Evolutionary conservation across 352 stramenopile genomes (phyloP).

Genomic region (Globisporangium heterothallicum): DNA sequence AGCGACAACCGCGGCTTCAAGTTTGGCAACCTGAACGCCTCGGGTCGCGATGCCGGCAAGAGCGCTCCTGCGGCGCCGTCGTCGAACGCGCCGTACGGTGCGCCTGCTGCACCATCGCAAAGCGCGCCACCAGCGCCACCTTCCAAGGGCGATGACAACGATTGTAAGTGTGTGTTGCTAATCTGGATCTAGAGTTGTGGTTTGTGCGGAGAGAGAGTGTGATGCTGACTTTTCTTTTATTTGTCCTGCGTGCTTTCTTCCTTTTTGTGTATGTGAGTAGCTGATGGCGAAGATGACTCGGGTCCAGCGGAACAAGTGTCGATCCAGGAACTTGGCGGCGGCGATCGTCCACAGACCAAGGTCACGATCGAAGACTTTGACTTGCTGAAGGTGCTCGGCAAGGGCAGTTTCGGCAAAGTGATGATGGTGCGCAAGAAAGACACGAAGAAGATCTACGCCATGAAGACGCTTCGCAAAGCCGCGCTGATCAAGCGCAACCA

Average conservation of each 20-base stretch:
- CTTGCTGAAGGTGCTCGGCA: slow-evolving; percentile 92
- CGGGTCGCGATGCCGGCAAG: slow-evolving; percentile 56
- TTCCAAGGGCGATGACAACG: slow-evolving; percentile 36
- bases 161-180: slow-evolving; percentile 44
- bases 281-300: slow-evolving; percentile 77
- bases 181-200: neutral
- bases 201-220: neutral
- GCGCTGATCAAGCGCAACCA: slow-evolving; percentile 92
- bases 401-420: slow-evolving; percentile 95
- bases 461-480: slow-evolving; percentile 94
- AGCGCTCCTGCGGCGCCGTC: slow-evolving; percentile 74
- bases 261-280: slow-evolving; percentile 19
- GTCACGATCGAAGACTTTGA: slow-evolving; percentile 92
- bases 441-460: slow-evolving; percentile 91
- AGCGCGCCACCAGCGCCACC: slow-evolving; percentile 8
- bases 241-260: neutral
- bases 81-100: slow-evolving; percentile 12
- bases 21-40: slow-evolving; percentile 44
- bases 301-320: slow-evolving; percentile 71
- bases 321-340: slow-evolving; percentile 78
- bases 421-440: slow-evolving; percentile 95
- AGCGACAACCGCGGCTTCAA: slow-evolving; percentile 82
- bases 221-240: slow-evolving; percentile 14
- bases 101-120: slow-evolving; percentile 16
- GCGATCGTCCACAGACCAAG: slow-evolving; percentile 61